These are phyloP conservation scores for Acrodontium crateriforme DNA, from an alignment of 2,329 filamentous ascomycete species.

Conservation along the genomic window DNA sequence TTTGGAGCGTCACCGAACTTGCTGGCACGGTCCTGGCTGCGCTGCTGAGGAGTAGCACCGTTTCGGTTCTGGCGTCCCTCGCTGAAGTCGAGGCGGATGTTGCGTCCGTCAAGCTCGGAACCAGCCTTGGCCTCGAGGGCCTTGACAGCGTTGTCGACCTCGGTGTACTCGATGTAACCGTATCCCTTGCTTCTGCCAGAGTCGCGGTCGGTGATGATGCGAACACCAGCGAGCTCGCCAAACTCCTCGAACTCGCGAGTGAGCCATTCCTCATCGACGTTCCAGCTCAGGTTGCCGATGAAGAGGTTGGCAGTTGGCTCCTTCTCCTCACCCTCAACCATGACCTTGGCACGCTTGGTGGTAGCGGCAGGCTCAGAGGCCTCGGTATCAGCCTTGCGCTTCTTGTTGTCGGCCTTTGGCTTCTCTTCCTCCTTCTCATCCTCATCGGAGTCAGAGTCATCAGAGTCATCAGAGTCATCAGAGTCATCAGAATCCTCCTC, in stretches of 20 bases:
- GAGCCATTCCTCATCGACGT: conserved; percentile 71
- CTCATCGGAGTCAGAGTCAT: conserved; percentile 19
- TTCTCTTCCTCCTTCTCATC: conserved; percentile 26
- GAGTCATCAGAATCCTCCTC: conserved; percentile 8
- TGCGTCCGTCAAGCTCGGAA: conserved; percentile 58
- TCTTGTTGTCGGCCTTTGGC: conserved; percentile 43
- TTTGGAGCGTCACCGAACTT: conserved; percentile 66
- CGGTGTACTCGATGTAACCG: conserved; percentile 80
- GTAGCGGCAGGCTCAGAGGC: conserved; percentile 47
- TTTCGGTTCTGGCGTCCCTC: conserved; percentile 47
- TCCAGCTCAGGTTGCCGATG: conserved; percentile 83
- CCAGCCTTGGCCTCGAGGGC: conserved; percentile 65
- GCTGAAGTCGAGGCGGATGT: conserved; percentile 67
- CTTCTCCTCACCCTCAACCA: conserved; percentile 23
- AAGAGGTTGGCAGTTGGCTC: conserved; percentile 58
- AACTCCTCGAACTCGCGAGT: conserved; percentile 68
- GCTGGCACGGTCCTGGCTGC: conserved; percentile 43
- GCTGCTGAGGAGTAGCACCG: conserved; percentile 21
- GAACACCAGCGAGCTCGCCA: conserved; percentile 56
- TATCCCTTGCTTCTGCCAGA: conserved; percentile 77
- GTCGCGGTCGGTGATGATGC: conserved; percentile 72
- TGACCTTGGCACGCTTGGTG: conserved; percentile 45
- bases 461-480: conserved; percentile 12
- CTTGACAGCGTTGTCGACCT: conserved; percentile 51
- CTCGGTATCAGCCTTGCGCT: conserved; percentile 50